Percentiles rank a stretch among this genome's conserved stretches.
These are phyloP conservation scores for Xylariales sp. DNA, from an alignment of 2,329 filamentous ascomycete genomes.

Conservation along the genomic window DNA sequence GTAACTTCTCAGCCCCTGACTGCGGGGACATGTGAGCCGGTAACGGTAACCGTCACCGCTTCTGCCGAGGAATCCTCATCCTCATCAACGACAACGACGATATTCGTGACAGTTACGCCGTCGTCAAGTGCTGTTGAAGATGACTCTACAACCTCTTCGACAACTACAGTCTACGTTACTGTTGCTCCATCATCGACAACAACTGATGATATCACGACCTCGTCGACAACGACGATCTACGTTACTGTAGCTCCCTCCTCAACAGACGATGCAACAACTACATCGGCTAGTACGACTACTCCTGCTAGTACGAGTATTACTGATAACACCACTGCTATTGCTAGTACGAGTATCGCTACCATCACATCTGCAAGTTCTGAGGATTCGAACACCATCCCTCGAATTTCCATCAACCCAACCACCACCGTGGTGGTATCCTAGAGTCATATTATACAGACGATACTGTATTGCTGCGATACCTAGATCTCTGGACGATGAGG, in stretches of 20 bases:
- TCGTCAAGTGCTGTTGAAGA: not conserved
- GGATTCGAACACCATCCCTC: slow-evolving; percentile 7
- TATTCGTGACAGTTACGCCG: slow-evolving; percentile 1
- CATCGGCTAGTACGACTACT: slow-evolving; percentile 6
- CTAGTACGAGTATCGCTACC: too few species aligned
- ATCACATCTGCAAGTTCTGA: too few species aligned
- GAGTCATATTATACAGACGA: too few species aligned
- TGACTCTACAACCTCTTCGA: slow-evolving; percentile 6
- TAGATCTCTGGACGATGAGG: too few species aligned
- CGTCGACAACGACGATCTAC: slow-evolving; percentile 10
- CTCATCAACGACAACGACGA: not conserved
- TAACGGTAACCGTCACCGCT: slow-evolving; percentile 7
- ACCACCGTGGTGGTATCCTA: slow-evolving; percentile 9
- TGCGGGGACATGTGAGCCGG: not conserved
- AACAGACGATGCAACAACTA: not conserved
- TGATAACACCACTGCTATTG: too few species aligned
- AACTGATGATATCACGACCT: slow-evolving; percentile 1
- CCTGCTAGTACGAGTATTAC: not conserved
- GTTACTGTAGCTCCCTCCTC: slow-evolving; percentile 7
- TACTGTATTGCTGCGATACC: too few species aligned
- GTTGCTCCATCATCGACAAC: slow-evolving; percentile 2
- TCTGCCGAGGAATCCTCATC: not conserved
- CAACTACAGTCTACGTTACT: slow-evolving; percentile 10
- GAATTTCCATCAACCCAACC: slow-evolving; percentile 10
- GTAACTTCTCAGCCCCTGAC: not conserved